Evolutionary conservation across 2,329 filamentous ascomycete species (phyloP).

Genomic region (Colletotrichum chrysophilum): DNA sequence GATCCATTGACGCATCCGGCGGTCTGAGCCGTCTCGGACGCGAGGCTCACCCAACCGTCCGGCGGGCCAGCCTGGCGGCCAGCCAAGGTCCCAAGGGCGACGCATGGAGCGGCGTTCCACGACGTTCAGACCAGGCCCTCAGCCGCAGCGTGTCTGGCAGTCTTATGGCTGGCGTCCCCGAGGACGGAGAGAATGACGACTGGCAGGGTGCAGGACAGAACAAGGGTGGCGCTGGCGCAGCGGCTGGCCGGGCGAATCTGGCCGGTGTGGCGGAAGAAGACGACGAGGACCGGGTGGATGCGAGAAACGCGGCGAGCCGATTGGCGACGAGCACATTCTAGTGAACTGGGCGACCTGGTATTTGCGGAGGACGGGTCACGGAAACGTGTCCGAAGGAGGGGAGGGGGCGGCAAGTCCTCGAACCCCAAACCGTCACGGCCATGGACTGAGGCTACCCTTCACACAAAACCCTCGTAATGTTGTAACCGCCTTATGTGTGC

Average conservation of each 20-base stretch:
- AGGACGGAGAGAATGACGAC: constrained; percentile 62
- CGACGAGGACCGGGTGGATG: constrained; percentile 93
- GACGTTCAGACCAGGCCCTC: constrained; percentile 74
- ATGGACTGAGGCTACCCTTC: background rate
- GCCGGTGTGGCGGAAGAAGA: constrained; percentile 76
- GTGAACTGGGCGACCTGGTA: constrained; percentile 1
- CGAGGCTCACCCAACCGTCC: constrained; percentile 78
- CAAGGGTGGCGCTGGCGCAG: constrained; percentile 35
- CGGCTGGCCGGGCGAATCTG: constrained; percentile 54
- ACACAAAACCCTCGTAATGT: constrained; percentile 14
- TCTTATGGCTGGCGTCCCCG: constrained; percentile 67
- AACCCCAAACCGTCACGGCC: background rate
- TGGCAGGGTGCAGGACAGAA: constrained; percentile 36
- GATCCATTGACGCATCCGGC: constrained; percentile 88
- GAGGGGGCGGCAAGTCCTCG: background rate
- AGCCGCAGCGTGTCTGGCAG: constrained; percentile 79
- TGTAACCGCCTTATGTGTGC: constrained; percentile 19
- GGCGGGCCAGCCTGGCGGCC: constrained; percentile 79
- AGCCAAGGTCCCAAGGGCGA: constrained; percentile 98
- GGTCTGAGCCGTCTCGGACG: constrained; percentile 89
- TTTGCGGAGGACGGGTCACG: background rate
- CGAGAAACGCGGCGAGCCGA: constrained; percentile 91
- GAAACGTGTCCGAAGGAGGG: background rate
- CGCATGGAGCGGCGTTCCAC: constrained; percentile 93
- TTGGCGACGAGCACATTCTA: constrained; percentile 94